Evolutionary conservation across 2,329 filamentous ascomycete species (phyloP).

Genomic region (Ceratocystis papillata): DNA sequence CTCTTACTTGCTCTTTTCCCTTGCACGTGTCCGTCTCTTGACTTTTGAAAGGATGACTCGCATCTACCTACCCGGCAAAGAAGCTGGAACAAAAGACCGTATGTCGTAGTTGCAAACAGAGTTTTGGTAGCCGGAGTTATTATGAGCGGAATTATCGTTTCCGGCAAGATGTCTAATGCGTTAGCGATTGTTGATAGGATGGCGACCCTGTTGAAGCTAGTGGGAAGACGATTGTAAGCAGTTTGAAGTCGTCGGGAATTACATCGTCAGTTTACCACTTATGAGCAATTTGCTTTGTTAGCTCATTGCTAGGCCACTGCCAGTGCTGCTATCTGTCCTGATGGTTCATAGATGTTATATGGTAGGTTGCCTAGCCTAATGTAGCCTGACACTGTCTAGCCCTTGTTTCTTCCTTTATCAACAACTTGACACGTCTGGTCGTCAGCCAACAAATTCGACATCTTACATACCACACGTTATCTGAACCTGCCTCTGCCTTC

Average conservation of each 20-base stretch:
- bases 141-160: too few species aligned
- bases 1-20: background rate
- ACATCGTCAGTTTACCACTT: too few species aligned
- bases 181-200: too few species aligned
- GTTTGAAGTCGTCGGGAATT: too few species aligned
- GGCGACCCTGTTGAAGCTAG: too few species aligned
- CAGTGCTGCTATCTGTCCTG: background rate
- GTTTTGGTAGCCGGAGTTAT: too few species aligned
- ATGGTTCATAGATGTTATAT: background rate
- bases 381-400: background rate
- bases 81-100: too few species aligned
- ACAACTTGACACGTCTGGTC: background rate
- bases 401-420: background rate
- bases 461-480: background rate
- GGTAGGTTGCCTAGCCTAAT: background rate
- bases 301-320: background rate
- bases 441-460: background rate
- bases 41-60: background rate
- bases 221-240: too few species aligned
- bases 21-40: constrained; percentile 1
- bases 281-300: too few species aligned
- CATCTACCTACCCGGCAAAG: background rate
- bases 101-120: too few species aligned
- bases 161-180: too few species aligned
- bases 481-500: background rate